Conservation (phyloP, 306 rosid genomes). For the Ammopiptanthus mongolicus region DNA sequence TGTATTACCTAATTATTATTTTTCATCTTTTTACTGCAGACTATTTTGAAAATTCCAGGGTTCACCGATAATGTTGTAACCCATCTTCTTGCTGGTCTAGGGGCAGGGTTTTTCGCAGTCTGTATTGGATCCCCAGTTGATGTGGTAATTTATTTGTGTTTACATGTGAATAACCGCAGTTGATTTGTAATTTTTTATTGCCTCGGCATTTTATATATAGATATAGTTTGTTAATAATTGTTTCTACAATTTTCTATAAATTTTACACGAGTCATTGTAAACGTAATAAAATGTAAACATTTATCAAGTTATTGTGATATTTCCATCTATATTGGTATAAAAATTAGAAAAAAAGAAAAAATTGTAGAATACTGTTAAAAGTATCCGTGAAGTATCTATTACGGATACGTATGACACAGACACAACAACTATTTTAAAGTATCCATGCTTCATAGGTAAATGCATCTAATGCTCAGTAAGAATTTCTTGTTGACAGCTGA, state of each 20-base stretch:
- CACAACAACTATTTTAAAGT: too few relatives aligned
- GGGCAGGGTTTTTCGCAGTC: constrained; percentile 96
- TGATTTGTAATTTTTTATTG: background rate
- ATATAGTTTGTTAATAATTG: background rate
- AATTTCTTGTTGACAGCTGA: background rate
- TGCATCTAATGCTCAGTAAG: background rate
- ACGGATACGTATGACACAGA: too few relatives aligned
- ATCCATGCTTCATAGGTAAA: too few relatives aligned
- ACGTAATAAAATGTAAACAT: too few relatives aligned
- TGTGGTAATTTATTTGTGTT: constrained; percentile 56
- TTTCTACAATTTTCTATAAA: background rate
- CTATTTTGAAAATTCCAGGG: constrained; percentile 93
- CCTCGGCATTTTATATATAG: background rate
- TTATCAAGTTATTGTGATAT: too few relatives aligned
- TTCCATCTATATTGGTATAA: too few relatives aligned
- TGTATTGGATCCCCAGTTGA: constrained; percentile 97
- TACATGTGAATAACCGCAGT: background rate
- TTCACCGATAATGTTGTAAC: constrained; percentile 81
- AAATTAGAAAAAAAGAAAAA: too few relatives aligned
- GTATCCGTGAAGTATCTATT: too few relatives aligned
- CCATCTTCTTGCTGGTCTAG: constrained; percentile 88
- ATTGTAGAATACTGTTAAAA: too few relatives aligned
- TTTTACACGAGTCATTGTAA: background rate
- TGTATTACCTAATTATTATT: background rate
- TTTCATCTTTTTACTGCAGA: constrained; percentile 47